Evolutionary conservation across 108 stramenopile genomes (phyloP).

Genomic region (Cyclotella sp.): DNA sequence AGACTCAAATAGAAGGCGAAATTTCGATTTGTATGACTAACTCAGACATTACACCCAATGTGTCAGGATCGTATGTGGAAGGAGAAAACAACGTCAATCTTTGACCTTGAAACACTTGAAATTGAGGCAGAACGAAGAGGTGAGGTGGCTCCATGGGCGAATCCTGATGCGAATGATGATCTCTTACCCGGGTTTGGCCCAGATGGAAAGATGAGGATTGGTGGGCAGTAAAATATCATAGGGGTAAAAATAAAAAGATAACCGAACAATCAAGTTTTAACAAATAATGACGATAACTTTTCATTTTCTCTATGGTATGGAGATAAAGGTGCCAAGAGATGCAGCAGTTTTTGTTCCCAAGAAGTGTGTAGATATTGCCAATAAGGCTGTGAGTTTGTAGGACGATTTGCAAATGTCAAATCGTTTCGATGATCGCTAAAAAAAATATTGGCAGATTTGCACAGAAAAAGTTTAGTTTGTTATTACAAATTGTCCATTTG

Average conservation of each 20-base stretch:
- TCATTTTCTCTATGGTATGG: too few relatives aligned
- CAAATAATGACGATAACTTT: too few relatives aligned
- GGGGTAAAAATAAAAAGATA: neutral
- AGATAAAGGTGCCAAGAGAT: too few relatives aligned
- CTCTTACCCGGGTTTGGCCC: conserved; percentile 83
- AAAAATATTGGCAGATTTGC: too few relatives aligned
- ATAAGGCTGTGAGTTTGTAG: too few relatives aligned
- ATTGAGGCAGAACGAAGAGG: conserved; percentile 83
- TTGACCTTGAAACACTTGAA: conserved; percentile 89
- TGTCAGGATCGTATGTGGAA: conserved; percentile 83
- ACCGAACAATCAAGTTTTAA: too few relatives aligned
- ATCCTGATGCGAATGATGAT: conserved; percentile 73
- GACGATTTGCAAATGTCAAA: too few relatives aligned
- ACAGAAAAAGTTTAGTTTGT: too few relatives aligned
- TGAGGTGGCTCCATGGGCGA: conserved; percentile 87
- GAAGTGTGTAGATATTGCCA: too few relatives aligned
- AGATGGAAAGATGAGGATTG: conserved; percentile 84
- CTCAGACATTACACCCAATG: neutral
- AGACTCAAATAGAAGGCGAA: neutral
- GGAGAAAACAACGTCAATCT: conserved; percentile 89
- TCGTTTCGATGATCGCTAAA: too few relatives aligned
- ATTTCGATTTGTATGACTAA: neutral
- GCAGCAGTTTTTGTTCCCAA: too few relatives aligned
- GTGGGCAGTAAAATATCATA: conserved; percentile 53
- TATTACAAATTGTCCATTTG: too few relatives aligned